Percentiles rank a stretch among this genome's conserved stretches.
Evolutionary conservation across 225 moss, liverwort and hornwort genomes (phyloP).

Genomic region (Thuidium tamariscinum): DNA sequence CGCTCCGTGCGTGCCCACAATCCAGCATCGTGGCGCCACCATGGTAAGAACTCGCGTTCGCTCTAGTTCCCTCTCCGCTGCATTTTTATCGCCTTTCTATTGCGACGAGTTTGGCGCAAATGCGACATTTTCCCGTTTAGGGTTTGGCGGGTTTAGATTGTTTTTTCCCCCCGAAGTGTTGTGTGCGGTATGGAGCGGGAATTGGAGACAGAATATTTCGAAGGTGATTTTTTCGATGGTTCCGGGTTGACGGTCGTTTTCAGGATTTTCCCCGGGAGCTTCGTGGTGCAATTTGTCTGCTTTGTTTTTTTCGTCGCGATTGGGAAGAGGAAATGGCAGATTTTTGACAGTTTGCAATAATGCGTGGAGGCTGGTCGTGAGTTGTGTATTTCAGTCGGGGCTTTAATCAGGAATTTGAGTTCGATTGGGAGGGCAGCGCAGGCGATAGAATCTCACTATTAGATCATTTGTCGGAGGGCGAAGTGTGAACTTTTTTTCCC

Average conservation of each 20-base stretch:
- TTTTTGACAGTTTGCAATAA: not conserved
- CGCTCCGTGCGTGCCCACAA: not conserved
- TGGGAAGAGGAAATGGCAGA: not conserved
- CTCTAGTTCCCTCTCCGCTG: not conserved
- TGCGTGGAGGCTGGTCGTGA: not conserved
- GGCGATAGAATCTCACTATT: not conserved
- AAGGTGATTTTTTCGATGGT: not conserved
- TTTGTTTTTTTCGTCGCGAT: not conserved
- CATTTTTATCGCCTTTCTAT: not conserved
- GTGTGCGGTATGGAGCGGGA: not conserved
- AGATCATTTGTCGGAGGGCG: not conserved
- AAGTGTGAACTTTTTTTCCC: not conserved
- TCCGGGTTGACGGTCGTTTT: not conserved
- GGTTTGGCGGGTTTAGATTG: not conserved
- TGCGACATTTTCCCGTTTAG: not conserved
- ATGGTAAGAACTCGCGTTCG: not conserved
- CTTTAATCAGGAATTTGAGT: not conserved
- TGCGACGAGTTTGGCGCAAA: not conserved
- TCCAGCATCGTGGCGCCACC: not conserved
- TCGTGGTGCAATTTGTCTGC: not conserved
- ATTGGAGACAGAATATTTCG: not conserved
- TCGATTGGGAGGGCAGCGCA: not conserved
- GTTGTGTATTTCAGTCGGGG: not conserved
- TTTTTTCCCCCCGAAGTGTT: not conserved
- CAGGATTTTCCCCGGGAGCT: not conserved